These are phyloP conservation scores for Macadamia integrifolia DNA, from an alignment of 164 flowering plant genomes.

Conservation along the genomic window DNA sequence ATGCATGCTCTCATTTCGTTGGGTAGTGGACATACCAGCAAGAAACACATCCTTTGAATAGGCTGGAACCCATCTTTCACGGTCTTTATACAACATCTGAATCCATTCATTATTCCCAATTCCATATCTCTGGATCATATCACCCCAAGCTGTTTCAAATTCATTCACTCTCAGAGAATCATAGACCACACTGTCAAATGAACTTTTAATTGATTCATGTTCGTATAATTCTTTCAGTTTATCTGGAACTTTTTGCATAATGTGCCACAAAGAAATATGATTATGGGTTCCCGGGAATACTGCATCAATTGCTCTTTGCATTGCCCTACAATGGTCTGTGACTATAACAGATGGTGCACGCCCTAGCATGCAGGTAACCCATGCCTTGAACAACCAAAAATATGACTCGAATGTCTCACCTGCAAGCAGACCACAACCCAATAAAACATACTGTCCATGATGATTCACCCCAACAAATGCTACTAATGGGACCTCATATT, in stretches of 20 bases:
- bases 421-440: not conserved
- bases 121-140: slow-evolving; percentile 28
- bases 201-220: slow-evolving; percentile 21
- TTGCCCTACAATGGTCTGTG: slow-evolving; percentile 28
- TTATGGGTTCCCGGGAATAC: slow-evolving; percentile 46
- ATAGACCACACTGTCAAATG: slow-evolving; percentile 19
- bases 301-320: slow-evolving; percentile 34
- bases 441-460: not conserved
- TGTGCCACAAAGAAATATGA: slow-evolving; percentile 20
- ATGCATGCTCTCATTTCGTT: slow-evolving; percentile 16
- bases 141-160: slow-evolving; percentile 46
- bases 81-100: slow-evolving; percentile 27
- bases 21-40: slow-evolving; percentile 32
- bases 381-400: slow-evolving; percentile 43
- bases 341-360: slow-evolving; percentile 44
- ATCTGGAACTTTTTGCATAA: slow-evolving; percentile 31
- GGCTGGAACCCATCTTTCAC: slow-evolving; percentile 46
- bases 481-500: not conserved
- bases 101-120: slow-evolving; percentile 25
- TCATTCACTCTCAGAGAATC: slow-evolving; percentile 35
- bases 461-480: not conserved
- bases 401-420: slow-evolving; percentile 15
- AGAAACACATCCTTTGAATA: slow-evolving; percentile 34
- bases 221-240: slow-evolving; percentile 24
- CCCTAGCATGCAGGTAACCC: slow-evolving; percentile 47